Conservation (phyloP, 164 flowering plant genomes). For the Nymphaea thermarum region DNA sequence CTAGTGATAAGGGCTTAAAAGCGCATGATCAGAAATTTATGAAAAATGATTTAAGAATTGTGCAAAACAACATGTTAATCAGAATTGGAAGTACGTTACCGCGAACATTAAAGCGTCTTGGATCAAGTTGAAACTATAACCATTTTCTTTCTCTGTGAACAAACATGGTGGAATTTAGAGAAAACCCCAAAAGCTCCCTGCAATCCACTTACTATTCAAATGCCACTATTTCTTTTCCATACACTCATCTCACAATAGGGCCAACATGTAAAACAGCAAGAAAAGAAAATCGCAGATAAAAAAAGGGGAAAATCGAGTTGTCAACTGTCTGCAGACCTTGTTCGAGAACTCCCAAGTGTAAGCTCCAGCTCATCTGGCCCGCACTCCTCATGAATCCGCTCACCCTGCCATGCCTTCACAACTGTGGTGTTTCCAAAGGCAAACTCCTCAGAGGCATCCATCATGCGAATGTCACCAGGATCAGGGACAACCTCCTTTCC, state of each 20-base stretch:
- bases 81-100: no score
- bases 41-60: no score
- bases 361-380: conserved; percentile 88
- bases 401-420: conserved; percentile 98
- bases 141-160: background rate
- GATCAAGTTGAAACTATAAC: background rate
- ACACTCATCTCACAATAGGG: background rate
- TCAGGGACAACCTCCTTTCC: conserved; percentile 40
- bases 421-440: conserved; percentile 77
- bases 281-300: background rate
- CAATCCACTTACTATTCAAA: background rate
- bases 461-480: conserved; percentile 72
- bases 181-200: background rate
- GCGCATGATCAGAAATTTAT: no score
- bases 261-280: background rate
- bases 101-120: background rate
- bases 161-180: background rate
- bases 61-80: no score
- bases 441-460: conserved; percentile 76
- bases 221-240: background rate
- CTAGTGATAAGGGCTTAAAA: no score
- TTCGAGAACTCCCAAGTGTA: conserved; percentile 69
- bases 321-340: conserved; percentile 29
- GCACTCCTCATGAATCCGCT: conserved; percentile 89
- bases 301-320: background rate